Conservation (phyloP, 1,139 yeast species). For the Dujonia santamariae region DNA sequence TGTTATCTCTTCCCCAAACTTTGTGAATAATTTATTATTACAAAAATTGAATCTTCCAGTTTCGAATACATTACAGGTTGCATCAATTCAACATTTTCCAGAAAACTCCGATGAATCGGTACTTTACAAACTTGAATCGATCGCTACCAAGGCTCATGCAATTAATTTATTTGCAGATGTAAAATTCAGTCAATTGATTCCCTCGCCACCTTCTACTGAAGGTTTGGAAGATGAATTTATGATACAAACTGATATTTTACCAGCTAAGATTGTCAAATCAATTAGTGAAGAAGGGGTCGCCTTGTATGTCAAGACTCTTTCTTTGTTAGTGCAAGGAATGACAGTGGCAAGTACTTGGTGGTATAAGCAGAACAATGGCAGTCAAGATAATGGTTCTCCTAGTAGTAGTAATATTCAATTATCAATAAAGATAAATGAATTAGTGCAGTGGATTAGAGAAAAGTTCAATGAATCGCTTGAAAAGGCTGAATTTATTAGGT, state of each 20-base stretch:
- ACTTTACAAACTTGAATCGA: conserved; percentile 57
- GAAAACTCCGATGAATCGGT: conserved; percentile 34
- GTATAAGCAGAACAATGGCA: conserved; percentile 39
- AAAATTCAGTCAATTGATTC: conserved; percentile 79
- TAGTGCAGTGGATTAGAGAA: conserved; percentile 92
- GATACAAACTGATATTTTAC: conserved; percentile 44
- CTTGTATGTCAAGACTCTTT: conserved; percentile 77
- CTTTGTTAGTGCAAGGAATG: conserved; percentile 84
- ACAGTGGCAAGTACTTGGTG: conserved; percentile 85
- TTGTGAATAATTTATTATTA: conserved; percentile 32
- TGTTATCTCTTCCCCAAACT: conserved; percentile 29
- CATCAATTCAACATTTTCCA: conserved; percentile 4
- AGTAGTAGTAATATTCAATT: conserved; percentile 13
- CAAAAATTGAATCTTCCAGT: conserved; percentile 35
- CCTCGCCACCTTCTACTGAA: conserved; percentile 65
- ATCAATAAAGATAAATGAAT: conserved; percentile 58
- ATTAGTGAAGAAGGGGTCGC: conserved; percentile 87
- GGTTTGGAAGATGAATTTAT: conserved; percentile 39
- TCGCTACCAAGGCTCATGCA: conserved; percentile 89
- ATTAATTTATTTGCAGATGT: conserved; percentile 88
- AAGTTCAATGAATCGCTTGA: conserved; percentile 86
- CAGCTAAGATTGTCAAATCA: conserved; percentile 55
- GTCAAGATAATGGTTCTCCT: background rate
- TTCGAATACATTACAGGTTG: conserved; percentile 13
- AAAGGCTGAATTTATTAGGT: conserved; percentile 75